Base-by-base conservation (phyloP, 192 early-diverging fungal genomes). In the Chytriomyces sp. region DNA sequence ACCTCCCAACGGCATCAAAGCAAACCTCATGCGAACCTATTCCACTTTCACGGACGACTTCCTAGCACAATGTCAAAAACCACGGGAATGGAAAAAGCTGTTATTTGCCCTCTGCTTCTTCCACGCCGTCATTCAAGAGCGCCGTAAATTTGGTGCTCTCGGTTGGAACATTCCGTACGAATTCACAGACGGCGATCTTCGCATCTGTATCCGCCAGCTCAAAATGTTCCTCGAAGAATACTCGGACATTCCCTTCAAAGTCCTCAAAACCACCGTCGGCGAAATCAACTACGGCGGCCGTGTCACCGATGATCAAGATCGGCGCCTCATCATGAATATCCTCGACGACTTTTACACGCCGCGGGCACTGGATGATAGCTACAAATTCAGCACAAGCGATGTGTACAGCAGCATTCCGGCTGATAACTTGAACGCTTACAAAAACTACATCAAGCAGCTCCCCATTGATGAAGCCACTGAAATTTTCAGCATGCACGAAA, bases 151-250 rank as follows among this genome's bases (percentile, higher is more conserved):
- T 71, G 88, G 88, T 44, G 62, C 85, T 45, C 75, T 90, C 1
- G 89, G 89, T 44, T 89, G 86, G 86, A 89, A 89, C 61, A 89
- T 89, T 72, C 88, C 88, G 26, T 89, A 88, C 72, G 88, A 87
- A 78, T 88, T 88, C 71, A 87, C 75, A 9, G 86, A 87, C 63
- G 88, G 88, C 4, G 88, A 89, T 65, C 71, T 88, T 76, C 71
- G 84, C 43, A 88, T 89, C 23, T 89, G 87, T 63, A 83, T 87
- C 43, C 78, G 85, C 11, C 88, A 89, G 76, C 74, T 88, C 44
- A 89, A 88, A 68, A 88, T 88, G 87, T 89, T 88, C 77, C 69
- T 89, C 72, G 85, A 88, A 72, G 88, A 89, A 46, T 89, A 89
- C 77, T 75, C 77, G 26, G 84, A 87, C 44, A 79, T 83, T 20